Evolutionary conservation across 139 green algal species (phyloP).

Genomic region (Chara braunii): DNA sequence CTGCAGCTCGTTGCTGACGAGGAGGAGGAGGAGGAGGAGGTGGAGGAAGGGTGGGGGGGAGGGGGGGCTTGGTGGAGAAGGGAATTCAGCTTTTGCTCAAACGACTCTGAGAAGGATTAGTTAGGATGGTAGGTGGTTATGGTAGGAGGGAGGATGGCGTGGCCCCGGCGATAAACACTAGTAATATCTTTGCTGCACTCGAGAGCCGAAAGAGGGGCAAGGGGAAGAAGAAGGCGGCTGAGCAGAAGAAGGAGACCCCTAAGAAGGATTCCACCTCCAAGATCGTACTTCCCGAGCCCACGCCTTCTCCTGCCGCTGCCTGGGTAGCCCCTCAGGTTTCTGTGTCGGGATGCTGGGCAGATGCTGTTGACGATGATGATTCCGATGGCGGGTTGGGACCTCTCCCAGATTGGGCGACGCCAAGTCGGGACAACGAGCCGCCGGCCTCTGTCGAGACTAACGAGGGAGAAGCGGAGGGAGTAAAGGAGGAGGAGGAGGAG

Average conservation of each 20-base stretch:
- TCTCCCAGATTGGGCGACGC: too few species aligned
- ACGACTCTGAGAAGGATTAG: not conserved
- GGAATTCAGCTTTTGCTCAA: not conserved
- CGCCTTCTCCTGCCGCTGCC: too few species aligned
- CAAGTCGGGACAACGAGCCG: too few species aligned
- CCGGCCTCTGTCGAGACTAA: not conserved
- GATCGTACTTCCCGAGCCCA: not conserved
- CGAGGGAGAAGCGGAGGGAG: not conserved
- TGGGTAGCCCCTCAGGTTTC: conserved; percentile 11
- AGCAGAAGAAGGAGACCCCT: not conserved
- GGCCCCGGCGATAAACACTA: conserved; percentile 22
- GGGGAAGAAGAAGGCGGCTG: conserved; percentile 12
- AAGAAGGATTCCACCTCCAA: conserved; percentile 1
- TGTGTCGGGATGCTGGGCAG: not conserved
- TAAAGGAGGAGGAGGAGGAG: conserved; percentile 24
- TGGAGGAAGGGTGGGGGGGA: not conserved
- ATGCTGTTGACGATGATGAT: not conserved
- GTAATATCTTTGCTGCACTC: conserved; percentile 33
- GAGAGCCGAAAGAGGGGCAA: conserved; percentile 9
- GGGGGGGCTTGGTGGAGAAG: not conserved
- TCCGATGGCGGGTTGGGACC: too few species aligned
- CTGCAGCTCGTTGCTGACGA: too few species aligned
- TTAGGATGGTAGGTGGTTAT: conserved; percentile 25
- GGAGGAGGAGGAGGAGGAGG: not conserved
- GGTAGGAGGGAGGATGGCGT: conserved; percentile 12